Evolutionary conservation across 331 rosid species (phyloP).

Genomic region (Cucumis variabilis): DNA sequence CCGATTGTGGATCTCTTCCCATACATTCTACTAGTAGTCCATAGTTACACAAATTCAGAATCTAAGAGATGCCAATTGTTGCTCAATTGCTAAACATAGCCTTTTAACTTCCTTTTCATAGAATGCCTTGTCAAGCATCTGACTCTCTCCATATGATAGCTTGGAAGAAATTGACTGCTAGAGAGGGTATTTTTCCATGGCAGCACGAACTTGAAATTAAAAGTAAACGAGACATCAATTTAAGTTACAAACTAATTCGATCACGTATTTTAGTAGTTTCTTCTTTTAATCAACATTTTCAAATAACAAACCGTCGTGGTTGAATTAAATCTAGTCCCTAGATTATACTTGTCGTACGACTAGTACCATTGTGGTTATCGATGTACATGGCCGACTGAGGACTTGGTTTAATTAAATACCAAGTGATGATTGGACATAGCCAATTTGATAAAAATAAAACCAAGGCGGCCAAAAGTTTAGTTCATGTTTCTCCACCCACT

Average conservation of each 20-base stretch:
- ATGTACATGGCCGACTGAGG: background rate
- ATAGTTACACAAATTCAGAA: no score
- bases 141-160: constrained; percentile 93
- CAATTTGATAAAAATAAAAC: no score
- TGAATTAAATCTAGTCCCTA: background rate
- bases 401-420: background rate
- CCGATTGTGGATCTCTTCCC: no score
- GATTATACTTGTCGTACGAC: background rate
- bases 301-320: background rate
- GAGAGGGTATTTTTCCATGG: constrained; percentile 92
- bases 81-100: constrained; percentile 92
- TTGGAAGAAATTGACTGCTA: constrained; percentile 91
- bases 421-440: background rate
- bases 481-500: background rate
- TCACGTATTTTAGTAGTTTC: background rate
- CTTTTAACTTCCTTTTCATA: constrained; percentile 99
- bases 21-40: no score
- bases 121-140: constrained; percentile 99
- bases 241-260: background rate
- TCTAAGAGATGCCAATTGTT: no score
- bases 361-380: background rate
- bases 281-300: background rate
- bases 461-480: background rate
- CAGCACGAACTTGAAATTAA: constrained; percentile 75
- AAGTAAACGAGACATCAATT: constrained; percentile 38